These are phyloP conservation scores for Polytrichum commune DNA, from an alignment of 225 moss, liverwort and hornwort species.

Conservation along the genomic window DNA sequence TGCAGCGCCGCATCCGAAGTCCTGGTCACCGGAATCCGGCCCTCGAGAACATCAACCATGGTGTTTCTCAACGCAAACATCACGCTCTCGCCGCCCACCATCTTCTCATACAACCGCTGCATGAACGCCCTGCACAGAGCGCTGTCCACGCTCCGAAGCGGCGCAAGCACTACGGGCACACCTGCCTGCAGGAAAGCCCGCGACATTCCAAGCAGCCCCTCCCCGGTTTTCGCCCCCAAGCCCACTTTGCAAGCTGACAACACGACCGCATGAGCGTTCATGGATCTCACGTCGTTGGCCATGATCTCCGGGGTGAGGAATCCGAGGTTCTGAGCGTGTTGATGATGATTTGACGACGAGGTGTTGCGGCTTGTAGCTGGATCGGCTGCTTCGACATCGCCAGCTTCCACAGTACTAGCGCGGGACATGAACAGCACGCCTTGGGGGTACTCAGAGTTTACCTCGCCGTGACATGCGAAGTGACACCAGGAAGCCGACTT, in stretches of 20 bases:
- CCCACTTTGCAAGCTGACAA: conserved; percentile 3
- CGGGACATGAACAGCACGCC: conserved; percentile 2
- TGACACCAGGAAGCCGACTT: conserved; percentile 5
- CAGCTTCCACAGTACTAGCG: no score
- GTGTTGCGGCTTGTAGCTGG: background rate
- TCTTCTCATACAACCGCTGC: background rate
- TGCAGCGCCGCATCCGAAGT: background rate
- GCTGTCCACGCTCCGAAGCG: background rate
- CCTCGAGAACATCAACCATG: conserved; percentile 17
- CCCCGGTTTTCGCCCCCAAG: conserved; percentile 3
- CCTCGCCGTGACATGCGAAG: conserved; percentile 7
- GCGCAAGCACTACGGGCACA: conserved; percentile 7
- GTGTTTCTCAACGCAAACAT: conserved; percentile 12
- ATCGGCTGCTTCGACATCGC: no score
- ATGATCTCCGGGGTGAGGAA: conserved; percentile 1
- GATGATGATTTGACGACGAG: background rate
- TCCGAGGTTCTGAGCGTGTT: background rate
- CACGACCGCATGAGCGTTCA: background rate
- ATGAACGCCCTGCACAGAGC: conserved; percentile 6
- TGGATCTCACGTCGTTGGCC: conserved; percentile 1
- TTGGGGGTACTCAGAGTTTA: conserved; percentile 9
- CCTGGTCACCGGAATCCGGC: background rate
- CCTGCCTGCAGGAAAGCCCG: conserved; percentile 13
- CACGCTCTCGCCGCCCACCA: conserved; percentile 9
- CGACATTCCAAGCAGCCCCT: conserved; percentile 14